Evolutionary conservation across 2,329 filamentous ascomycete species (phyloP), one percentile per base, ranked within the genome.

Genomic region (Setomelanomma holmii): DNA sequence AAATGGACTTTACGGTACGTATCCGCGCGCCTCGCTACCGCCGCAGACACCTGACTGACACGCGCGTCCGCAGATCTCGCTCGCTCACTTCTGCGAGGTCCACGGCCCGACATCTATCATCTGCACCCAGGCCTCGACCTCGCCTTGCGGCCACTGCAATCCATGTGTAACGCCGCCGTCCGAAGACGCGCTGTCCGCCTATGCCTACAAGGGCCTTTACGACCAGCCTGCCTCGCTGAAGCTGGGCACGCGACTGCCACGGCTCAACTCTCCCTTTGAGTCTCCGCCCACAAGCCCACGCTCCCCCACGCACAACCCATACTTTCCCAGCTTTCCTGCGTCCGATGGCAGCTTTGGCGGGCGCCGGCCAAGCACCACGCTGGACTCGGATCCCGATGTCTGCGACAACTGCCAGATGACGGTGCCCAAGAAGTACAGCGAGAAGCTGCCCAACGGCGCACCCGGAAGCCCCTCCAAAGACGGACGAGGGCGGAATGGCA

Each of bases 51-150:
- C 47, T 51, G 33, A 55, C 66, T 71, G 63, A 72, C 58, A 17
- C 20, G 42, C n/a, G 48, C 12, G 24, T 12, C 17, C 20, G 30
- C 64, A 86, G 83, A 80, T 86, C 67, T 85, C 83, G 64, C 79
- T 86, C 58, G 84, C 83, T 59, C 83, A 86, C 75, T 86, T 86
- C 71, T 86, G 83, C 74, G 83, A 86, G 75, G 77, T 83, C 71
- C 82, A 86, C 79, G 83, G 83, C 69, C 83, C 83, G 16, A 86
- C 83, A 45, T 84, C 82, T 50, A 84, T 85, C 70, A 82, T 86
- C 59, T 85, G 83, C 72, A 85, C 83, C 52, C 83, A 85, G 69
- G 80, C 84, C 58, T 75, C 82, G 42, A 82, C 82, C 12, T 76
- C 82, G 51, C 76, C 81, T 49, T 86, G 83, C 65, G 69, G 75